Conservation (phyloP, 306 rosid species). For the Macrotyloma uniflorum region DNA sequence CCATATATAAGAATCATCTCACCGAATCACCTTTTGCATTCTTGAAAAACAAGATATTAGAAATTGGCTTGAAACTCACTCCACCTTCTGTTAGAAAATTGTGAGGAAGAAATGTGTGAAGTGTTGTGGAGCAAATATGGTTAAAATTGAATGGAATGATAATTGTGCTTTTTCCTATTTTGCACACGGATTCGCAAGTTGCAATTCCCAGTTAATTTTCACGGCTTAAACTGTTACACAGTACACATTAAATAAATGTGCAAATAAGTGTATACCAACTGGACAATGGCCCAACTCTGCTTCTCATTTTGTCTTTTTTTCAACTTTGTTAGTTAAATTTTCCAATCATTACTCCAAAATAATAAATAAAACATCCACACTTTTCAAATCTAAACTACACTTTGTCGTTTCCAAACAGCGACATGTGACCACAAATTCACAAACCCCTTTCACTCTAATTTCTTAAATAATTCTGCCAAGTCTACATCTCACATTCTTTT, state of each 20-base stretch:
- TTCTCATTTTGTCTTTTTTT: background rate
- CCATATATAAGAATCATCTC: no score
- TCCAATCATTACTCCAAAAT: background rate
- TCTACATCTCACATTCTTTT: background rate
- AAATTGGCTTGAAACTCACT: background rate
- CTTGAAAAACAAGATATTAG: no score
- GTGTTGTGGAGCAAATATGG: background rate
- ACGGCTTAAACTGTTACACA: background rate
- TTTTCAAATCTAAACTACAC: background rate
- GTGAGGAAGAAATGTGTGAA: background rate
- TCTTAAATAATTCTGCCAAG: background rate
- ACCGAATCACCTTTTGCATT: no score
- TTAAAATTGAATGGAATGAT: background rate
- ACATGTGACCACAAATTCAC: background rate
- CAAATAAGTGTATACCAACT: constrained; percentile 1
- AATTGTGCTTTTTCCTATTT: background rate
- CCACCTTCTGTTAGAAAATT: background rate
- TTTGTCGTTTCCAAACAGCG: background rate
- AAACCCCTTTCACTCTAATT: background rate
- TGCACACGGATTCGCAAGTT: background rate
- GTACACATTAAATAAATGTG: background rate
- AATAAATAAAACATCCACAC: background rate
- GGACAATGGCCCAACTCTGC: background rate
- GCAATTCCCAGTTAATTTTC: background rate
- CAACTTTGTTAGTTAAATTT: background rate